phyloP scores from a whole-genome alignment of 257 asterid genomes.

The Penstemon davidsonii region DNA sequence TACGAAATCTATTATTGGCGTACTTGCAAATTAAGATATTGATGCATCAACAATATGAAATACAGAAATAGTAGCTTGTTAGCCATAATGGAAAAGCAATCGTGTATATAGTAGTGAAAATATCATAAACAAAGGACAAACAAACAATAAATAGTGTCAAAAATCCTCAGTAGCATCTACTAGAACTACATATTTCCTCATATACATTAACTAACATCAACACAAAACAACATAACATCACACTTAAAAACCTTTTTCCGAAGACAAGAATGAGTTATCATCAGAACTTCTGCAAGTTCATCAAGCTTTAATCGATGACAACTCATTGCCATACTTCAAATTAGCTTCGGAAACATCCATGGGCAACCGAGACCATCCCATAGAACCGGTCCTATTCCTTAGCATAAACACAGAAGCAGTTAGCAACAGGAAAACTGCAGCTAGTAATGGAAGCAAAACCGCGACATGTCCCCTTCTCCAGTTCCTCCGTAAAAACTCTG shows the following conservation, averaged over 20 bases:
- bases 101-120: not conserved
- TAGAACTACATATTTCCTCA: slow-evolving; percentile 21
- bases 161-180: slow-evolving; percentile 6
- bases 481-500: slow-evolving; percentile 49
- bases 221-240: slow-evolving; percentile 24
- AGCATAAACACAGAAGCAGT: slow-evolving; percentile 52
- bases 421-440: slow-evolving; percentile 55
- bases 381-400: slow-evolving; percentile 46
- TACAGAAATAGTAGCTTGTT: slow-evolving; percentile 10
- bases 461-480: slow-evolving; percentile 53
- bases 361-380: slow-evolving; percentile 73
- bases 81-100: slow-evolving; percentile 4
- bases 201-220: slow-evolving; percentile 20
- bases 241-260: slow-evolving; percentile 16
- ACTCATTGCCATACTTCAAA: slow-evolving; percentile 42
- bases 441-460: slow-evolving; percentile 47
- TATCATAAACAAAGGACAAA: slow-evolving; percentile 14
- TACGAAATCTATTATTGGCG: too few species aligned
- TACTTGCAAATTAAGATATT: too few species aligned
- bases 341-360: slow-evolving; percentile 59
- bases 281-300: slow-evolving; percentile 12
- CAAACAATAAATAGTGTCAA: slow-evolving; percentile 2
- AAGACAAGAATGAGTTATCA: not conserved
- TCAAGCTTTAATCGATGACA: slow-evolving; percentile 48
- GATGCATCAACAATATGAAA: not conserved